Percentiles rank a stretch among this genome's conserved stretches.
Evolutionary conservation across 306 rosid species (phyloP).

Genomic region (Amphicarpaea edgeworthii): DNA sequence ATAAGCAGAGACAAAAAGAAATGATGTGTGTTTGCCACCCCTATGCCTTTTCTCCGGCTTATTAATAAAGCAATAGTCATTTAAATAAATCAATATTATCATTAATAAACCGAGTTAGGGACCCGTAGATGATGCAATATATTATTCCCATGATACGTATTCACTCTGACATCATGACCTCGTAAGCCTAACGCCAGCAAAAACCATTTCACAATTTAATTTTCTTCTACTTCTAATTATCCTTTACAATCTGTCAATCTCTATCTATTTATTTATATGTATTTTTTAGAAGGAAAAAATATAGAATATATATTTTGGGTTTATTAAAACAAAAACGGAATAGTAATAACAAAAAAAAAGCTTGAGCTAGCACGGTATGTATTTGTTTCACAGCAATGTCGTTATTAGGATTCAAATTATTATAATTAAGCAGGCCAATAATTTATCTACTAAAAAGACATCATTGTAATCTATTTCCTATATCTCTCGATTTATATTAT

Average conservation of each 20-base stretch:
- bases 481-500: background rate
- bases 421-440: background rate
- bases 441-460: background rate
- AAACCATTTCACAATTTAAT: background rate
- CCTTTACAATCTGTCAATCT: too few species aligned
- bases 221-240: background rate
- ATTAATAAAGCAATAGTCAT: constrained; percentile 43
- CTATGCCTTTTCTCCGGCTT: constrained; percentile 44
- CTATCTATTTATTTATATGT: too few species aligned
- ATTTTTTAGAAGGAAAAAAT: too few species aligned
- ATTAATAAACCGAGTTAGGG: constrained; percentile 40
- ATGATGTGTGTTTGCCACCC: constrained; percentile 92
- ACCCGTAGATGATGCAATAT: constrained; percentile 40
- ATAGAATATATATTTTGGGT: background rate
- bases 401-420: background rate
- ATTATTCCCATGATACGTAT: constrained; percentile 53
- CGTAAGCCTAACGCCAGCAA: constrained; percentile 70
- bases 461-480: constrained; percentile 11
- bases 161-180: constrained; percentile 61
- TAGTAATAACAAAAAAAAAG: background rate
- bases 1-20: constrained; percentile 85
- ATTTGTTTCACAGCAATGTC: background rate
- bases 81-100: constrained; percentile 36
- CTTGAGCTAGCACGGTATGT: background rate
- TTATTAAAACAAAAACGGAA: background rate